Percentiles rank a stretch among this genome's conserved stretches.
phyloP scores from a whole-genome alignment of 768 basidiomycete genomes.

The Tricholoma bakamatsutake region DNA sequence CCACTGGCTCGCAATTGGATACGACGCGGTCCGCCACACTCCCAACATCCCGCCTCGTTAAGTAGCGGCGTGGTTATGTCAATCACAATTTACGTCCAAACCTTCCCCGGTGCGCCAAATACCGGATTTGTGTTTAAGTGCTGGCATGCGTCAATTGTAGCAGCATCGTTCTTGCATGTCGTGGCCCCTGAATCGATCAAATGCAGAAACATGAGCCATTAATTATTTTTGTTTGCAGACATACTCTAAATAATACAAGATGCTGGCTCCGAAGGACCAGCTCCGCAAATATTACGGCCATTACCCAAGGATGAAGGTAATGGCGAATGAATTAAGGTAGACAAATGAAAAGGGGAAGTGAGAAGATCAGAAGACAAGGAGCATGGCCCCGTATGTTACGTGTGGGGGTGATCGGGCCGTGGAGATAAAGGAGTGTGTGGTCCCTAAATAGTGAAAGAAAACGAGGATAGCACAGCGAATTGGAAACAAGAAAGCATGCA shows the following conservation, averaged over 20 bases:
- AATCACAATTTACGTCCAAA: not conserved
- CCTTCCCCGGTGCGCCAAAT: not conserved
- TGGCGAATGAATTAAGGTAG: not conserved
- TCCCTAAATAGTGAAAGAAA: not conserved
- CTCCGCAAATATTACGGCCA: not conserved
- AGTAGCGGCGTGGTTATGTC: not conserved
- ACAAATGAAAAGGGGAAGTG: not conserved
- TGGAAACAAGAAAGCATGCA: not conserved
- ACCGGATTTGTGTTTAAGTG: not conserved
- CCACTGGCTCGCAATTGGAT: not conserved
- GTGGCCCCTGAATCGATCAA: not conserved
- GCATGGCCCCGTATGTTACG: constrained; percentile 12
- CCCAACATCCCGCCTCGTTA: not conserved
- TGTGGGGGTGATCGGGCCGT: constrained; percentile 7
- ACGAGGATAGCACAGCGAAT: not conserved
- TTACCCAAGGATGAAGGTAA: not conserved
- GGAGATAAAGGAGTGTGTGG: constrained; percentile 10
- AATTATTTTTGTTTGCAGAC: not conserved
- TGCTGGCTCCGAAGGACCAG: not conserved
- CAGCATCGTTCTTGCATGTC: not conserved
- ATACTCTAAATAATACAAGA: not conserved
- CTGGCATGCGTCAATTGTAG: not conserved
- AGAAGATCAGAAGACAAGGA: constrained; percentile 11
- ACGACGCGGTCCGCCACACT: not conserved
- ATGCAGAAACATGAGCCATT: not conserved